Evolutionary conservation across 1,139 yeast species (phyloP).

Genomic region (Protomyces pachydermus): DNA sequence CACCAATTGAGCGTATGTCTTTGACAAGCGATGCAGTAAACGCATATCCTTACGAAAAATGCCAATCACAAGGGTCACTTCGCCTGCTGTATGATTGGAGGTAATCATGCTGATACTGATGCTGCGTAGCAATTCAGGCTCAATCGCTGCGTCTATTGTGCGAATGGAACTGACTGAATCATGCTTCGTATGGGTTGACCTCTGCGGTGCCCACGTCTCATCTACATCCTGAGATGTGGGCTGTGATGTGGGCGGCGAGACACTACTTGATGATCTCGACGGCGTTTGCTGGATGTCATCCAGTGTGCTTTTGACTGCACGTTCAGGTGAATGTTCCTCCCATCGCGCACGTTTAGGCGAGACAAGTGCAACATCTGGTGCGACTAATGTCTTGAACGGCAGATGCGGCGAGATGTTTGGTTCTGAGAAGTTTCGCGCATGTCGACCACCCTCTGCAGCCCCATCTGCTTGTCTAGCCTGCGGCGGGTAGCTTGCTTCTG

Average conservation of each 20-base stretch:
- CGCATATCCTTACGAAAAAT: slow-evolving; percentile 2
- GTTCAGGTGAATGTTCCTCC: background rate
- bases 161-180: background rate
- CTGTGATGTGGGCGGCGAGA: background rate
- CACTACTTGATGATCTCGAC: background rate
- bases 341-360: background rate
- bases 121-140: background rate
- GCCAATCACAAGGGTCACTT: background rate
- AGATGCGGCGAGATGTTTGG: background rate
- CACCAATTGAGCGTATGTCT: slow-evolving; percentile 1
- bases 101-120: background rate
- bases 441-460: background rate
- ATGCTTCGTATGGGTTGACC: background rate
- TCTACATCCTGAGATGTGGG: background rate
- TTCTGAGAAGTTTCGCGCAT: background rate
- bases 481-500: background rate
- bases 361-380: background rate
- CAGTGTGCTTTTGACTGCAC: background rate
- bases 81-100: background rate
- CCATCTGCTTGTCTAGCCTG: background rate
- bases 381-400: background rate
- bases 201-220: background rate
- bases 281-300: background rate
- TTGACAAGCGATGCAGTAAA: background rate
- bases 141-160: background rate